A percentile compares a stretch with the other conserved stretches of the same genome.
phyloP scores from a whole-genome alignment of 1,284 basidiomycete species.

The Omphalotus olearius region DNA sequence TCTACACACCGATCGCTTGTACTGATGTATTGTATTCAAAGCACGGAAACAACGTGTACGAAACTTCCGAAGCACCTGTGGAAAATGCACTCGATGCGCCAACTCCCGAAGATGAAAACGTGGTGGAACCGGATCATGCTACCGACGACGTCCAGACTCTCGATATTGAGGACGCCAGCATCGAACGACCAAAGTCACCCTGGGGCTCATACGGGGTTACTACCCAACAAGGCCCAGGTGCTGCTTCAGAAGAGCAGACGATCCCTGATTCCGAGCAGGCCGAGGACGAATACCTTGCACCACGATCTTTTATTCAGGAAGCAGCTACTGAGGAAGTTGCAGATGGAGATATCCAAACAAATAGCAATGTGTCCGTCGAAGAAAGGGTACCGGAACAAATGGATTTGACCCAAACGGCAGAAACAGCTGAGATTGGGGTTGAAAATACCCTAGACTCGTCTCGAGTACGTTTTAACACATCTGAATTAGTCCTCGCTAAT shows the following conservation, averaged over 20 bases:
- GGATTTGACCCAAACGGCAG: not conserved
- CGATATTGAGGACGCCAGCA: not conserved
- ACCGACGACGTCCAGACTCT: too few relatives aligned
- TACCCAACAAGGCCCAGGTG: not conserved
- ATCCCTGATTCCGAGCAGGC: not conserved
- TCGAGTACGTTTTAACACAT: not conserved
- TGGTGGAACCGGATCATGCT: too few relatives aligned
- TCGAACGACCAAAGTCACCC: conserved; percentile 6
- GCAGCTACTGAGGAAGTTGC: not conserved
- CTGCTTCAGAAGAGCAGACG: not conserved
- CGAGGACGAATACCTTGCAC: not conserved
- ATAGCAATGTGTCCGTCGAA: not conserved
- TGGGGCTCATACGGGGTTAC: conserved; percentile 9
- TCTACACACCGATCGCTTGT: too few relatives aligned
- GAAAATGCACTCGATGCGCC: not conserved
- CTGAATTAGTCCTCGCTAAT: not conserved
- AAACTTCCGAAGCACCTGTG: not conserved
- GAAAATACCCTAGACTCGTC: not conserved
- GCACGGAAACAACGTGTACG: too few relatives aligned
- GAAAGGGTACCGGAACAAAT: not conserved
- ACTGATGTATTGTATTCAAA: too few relatives aligned
- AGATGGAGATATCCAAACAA: too few relatives aligned
- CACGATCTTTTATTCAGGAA: not conserved
- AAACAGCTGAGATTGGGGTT: not conserved
- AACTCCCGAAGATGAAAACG: not conserved